Percentiles rank a stretch among this genome's conserved stretches.
Conservation (phyloP, 2,329 filamentous ascomycete genomes). For the Alternaria triticimaculans region DNA sequence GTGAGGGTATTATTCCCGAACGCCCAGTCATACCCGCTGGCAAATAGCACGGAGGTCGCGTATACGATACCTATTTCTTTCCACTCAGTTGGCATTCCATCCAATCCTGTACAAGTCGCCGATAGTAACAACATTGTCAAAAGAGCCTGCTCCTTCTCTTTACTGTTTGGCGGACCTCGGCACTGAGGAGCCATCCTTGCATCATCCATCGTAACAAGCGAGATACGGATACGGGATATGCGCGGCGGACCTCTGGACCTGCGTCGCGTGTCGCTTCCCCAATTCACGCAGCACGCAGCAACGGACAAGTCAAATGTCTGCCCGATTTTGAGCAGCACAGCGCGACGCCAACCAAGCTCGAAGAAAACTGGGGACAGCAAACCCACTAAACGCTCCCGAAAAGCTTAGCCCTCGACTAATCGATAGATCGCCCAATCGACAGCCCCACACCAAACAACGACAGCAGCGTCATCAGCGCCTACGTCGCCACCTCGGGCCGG, state of each 20-base stretch:
- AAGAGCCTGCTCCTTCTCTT: neutral
- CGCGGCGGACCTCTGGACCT: neutral
- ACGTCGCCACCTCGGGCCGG: slow-evolving; percentile 2
- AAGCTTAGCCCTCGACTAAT: neutral
- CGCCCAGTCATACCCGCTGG: neutral
- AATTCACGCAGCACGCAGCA: neutral
- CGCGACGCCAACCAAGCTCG: neutral
- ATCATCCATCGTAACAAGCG: neutral
- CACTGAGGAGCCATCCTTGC: neutral
- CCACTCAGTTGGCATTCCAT: neutral
- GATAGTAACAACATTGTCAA: neutral
- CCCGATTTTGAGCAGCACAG: neutral
- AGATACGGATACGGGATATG: neutral
- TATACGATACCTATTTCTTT: neutral
- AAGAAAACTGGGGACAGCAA: neutral
- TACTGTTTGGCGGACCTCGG: neutral
- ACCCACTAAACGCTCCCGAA: neutral
- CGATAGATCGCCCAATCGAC: slow-evolving; percentile 2
- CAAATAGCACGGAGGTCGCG: neutral
- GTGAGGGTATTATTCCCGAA: neutral
- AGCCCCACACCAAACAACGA: slow-evolving; percentile 3
- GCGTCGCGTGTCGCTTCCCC: neutral
- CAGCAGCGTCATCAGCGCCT: slow-evolving; percentile 3
- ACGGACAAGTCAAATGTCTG: neutral
- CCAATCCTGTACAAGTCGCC: neutral